A percentile compares a stretch with the other conserved stretches of the same genome.
Conservation (phyloP, 1,284 basidiomycete genomes). For the Papiliotrema laurentii region DNA sequence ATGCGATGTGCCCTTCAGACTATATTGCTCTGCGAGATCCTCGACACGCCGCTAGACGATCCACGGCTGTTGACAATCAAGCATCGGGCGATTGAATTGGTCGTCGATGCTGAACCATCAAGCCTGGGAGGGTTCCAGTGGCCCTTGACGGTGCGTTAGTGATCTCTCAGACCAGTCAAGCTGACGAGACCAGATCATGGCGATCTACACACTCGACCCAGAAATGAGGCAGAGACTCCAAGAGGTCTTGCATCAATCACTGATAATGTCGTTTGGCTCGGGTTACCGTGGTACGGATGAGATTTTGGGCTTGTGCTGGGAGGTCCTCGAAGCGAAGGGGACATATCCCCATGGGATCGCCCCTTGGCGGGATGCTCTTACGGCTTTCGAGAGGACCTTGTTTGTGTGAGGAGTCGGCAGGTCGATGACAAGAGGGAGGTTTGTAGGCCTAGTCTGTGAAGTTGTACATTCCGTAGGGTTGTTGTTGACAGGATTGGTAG, state of each 20-base stretch:
- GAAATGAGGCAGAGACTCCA: neutral
- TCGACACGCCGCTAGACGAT: constrained; percentile 11
- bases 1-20: constrained; percentile 12
- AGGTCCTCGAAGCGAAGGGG: neutral
- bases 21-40: constrained; percentile 17
- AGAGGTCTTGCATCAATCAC: neutral
- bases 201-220: neutral
- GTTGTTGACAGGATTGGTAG: neutral
- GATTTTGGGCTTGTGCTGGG: neutral
- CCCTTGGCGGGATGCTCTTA: neutral
- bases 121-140: neutral
- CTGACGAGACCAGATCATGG: neutral
- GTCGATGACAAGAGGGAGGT: too few species aligned
- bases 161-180: neutral
- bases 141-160: neutral
- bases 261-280: neutral
- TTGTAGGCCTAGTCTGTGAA: neutral
- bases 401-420: neutral
- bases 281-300: neutral
- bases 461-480: neutral
- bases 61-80: neutral
- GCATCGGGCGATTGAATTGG: neutral
- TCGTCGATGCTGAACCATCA: neutral
- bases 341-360: neutral
- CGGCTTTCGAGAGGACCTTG: neutral